phyloP scores from a whole-genome alignment of 2,329 filamentous ascomycete genomes.

The Stachybotrys echinatus region DNA sequence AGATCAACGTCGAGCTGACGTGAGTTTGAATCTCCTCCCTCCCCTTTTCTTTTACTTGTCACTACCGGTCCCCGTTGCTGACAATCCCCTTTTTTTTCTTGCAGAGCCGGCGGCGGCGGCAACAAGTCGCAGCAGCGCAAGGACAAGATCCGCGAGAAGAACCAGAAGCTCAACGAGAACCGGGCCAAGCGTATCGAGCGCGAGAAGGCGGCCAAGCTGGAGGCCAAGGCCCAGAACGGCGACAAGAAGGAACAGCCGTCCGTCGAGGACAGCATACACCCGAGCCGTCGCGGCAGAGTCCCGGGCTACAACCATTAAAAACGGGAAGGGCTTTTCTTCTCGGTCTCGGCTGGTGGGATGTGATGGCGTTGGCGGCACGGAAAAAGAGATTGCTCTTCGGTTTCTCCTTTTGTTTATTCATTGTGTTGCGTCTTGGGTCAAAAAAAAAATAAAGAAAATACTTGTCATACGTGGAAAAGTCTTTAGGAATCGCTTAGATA shows the following conservation, averaged over 20 bases:
- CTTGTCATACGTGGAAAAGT: neutral
- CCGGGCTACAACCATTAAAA: constrained; percentile 11
- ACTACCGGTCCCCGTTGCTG: constrained; percentile 4
- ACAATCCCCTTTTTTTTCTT: neutral
- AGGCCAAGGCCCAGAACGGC: constrained; percentile 15
- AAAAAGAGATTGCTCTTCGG: neutral
- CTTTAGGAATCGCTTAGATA: neutral
- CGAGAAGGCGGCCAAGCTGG: constrained; percentile 33
- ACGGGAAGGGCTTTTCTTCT: neutral
- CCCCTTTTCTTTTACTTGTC: constrained; percentile 2
- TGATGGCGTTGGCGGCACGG: neutral
- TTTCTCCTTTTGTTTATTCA: neutral
- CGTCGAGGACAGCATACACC: constrained; percentile 40
- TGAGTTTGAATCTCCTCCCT: constrained; percentile 40
- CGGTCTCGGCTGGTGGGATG: neutral
- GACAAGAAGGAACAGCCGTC: constrained; percentile 17
- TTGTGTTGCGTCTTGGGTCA: too few relatives aligned
- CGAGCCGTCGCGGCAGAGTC: constrained; percentile 39
- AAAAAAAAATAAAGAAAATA: too few relatives aligned
- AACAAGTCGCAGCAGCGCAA: constrained; percentile 67
- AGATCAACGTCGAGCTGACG: constrained; percentile 92
- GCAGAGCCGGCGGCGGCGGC: constrained; percentile 67
- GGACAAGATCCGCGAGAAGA: constrained; percentile 79
- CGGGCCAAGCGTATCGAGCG: constrained; percentile 42
- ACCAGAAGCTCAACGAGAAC: constrained; percentile 73